Conservation (phyloP, 2,329 filamentous ascomycete species). For the Nannizziopsis arthrosporioides region DNA sequence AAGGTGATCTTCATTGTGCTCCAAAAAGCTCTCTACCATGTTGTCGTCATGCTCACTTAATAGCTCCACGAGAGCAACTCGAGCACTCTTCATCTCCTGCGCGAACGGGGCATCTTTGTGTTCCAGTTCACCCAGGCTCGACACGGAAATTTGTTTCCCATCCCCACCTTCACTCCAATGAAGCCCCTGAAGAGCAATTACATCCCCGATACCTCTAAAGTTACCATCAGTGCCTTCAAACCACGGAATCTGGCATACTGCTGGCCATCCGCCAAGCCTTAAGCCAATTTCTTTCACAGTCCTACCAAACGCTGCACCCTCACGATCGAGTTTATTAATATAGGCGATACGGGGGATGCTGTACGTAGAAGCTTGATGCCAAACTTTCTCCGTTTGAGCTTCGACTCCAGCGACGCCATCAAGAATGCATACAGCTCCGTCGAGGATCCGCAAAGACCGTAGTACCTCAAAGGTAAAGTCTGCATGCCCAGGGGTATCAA, state of each 20-base stretch:
- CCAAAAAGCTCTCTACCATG: conserved; percentile 74
- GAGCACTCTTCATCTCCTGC: conserved; percentile 61
- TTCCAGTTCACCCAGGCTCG: conserved; percentile 44
- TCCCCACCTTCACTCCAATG: conserved; percentile 58
- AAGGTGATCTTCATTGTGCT: conserved; percentile 60
- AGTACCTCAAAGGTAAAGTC: conserved; percentile 97
- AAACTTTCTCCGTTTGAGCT: conserved; percentile 93
- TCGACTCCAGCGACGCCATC: conserved; percentile 91
- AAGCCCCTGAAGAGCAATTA: conserved; percentile 62
- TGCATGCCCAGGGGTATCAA: conserved; percentile 92
- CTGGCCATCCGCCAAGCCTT: conserved; percentile 69
- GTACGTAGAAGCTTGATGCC: conserved; percentile 78
- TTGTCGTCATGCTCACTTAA: conserved; percentile 80
- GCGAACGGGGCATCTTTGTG: conserved; percentile 41
- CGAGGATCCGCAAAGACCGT: conserved; percentile 73
- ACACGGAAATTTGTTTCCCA: conserved; percentile 49
- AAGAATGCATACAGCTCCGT: conserved; percentile 84
- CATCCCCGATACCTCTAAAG: conserved; percentile 75
- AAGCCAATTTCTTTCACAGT: conserved; percentile 77
- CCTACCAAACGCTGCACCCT: conserved; percentile 68
- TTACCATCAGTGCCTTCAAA: conserved; percentile 62
- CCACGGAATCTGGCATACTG: conserved; percentile 92
- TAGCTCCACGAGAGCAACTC: conserved; percentile 66
- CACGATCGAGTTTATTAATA: conserved; percentile 75
- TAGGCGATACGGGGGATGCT: conserved; percentile 71